Evolutionary conservation across 768 basidiomycete species (phyloP), one percentile per base, ranked within the genome.

Genomic region (Boletellus sp.): DNA sequence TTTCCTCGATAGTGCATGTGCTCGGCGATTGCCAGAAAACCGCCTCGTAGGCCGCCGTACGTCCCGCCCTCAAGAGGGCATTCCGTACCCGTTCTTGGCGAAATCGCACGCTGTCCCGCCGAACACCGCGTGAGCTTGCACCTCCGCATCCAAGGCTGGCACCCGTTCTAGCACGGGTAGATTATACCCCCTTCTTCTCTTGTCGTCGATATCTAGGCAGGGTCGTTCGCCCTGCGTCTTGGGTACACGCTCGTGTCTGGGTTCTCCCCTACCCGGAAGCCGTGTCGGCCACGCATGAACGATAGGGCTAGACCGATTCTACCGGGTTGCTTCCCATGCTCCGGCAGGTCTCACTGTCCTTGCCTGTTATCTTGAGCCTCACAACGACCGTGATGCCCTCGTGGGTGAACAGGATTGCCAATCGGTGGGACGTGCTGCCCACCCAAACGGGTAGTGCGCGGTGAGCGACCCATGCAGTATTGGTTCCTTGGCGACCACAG

Each of bases 151-250:
- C 36, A 57, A 56, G 15, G 54, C 55, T 34, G 60, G 50, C 47
- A 70, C 46, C 64, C 60, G 67, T 48, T 62, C 65, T n/a, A 55
- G 62, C 36, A 28, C 28, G 28, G 64, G 61, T 20, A 57, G 37
- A 20, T 52, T 54, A 13, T 62, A 47, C 28, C 43, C 54, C 22
- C 48, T 53, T 26, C 47, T 37, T 2, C 40, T 47, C 12, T 48
- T 31, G 42, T 59, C 57, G 13, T 51, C 58, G 22, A 34, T 47
- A 47, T 61, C 50, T 44, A 55, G 51, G 13, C 49, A 39, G 20
- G 8, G 65, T 69, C 40, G 57, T 47, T 16, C 54, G 39, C 4
- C 24, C 43, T 63, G 60, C 19, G 47, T 54, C 37, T 45, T 42
- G 16, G 50, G 20, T 10, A n/a, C 66, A 39, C 70, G 63, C 52